Percentiles rank a stretch among this genome's conserved stretches.
Conservation (phyloP, 306 rosid genomes). For the Cucumis sativus region Cucumber_9930_V3 NC_026660.2:20129001-20129500, state of each 20-base stretch:
- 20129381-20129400: background rate
- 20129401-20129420: background rate
- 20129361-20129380: background rate
- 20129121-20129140: background rate
- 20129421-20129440: background rate
- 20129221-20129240: slow-evolving; percentile 75
- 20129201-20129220: slow-evolving; percentile 71
- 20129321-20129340: background rate
- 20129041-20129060: slow-evolving; percentile 70
- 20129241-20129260: slow-evolving; percentile 83
- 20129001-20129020: slow-evolving; percentile 75
- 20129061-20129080: slow-evolving; percentile 53
- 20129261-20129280: slow-evolving; percentile 62
- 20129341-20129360: background rate
- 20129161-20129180: background rate
- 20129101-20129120: background rate
- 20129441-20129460: background rate
- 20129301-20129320: background rate
- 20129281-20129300: slow-evolving; percentile 35
- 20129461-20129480: background rate
- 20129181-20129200: slow-evolving; percentile 30
- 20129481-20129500: background rate
- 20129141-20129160: background rate
- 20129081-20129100: slow-evolving; percentile 45
- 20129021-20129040: slow-evolving; percentile 94